phyloP scores from a whole-genome alignment of 805 yeast species.

The Torulaspora gathmanii region DNA sequence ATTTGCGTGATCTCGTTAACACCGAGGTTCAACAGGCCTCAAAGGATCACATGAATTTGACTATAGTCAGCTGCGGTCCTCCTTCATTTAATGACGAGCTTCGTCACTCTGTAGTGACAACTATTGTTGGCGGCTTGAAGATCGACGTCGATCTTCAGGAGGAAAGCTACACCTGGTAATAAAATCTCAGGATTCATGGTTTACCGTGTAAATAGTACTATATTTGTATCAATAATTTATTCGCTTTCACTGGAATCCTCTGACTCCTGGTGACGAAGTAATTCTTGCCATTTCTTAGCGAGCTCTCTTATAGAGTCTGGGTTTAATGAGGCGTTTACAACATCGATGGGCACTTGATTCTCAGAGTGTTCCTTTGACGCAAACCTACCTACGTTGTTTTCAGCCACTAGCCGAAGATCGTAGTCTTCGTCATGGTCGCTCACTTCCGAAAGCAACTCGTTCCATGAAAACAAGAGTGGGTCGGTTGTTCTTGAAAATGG shows the following conservation, averaged over 20 bases:
- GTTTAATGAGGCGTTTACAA: constrained; percentile 76
- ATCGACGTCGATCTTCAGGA: constrained; percentile 34
- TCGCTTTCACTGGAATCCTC: constrained; percentile 12
- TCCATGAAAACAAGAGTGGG: constrained; percentile 76
- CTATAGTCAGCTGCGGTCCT: constrained; percentile 61
- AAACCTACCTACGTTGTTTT: constrained; percentile 69
- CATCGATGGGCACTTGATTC: constrained; percentile 86
- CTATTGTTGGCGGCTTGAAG: constrained; percentile 29
- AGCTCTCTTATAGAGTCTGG: constrained; percentile 66
- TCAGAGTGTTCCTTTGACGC: constrained; percentile 80
- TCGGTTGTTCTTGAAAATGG: constrained; percentile 80
- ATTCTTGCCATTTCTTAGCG: constrained; percentile 54
- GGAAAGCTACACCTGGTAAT: constrained; percentile 36
- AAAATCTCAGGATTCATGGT: neutral
- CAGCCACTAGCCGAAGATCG: constrained; percentile 62
- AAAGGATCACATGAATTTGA: constrained; percentile 42
- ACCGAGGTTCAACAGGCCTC: constrained; percentile 33
- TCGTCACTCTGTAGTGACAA: constrained; percentile 44
- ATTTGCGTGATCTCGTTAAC: constrained; percentile 38
- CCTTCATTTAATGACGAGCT: constrained; percentile 52
- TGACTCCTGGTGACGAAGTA: constrained; percentile 30
- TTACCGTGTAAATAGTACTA: neutral
- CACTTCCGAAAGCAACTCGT: constrained; percentile 49
- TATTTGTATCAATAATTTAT: neutral
- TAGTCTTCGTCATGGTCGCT: constrained; percentile 34